Evolutionary conservation across 495 filamentous ascomycete species (phyloP).

Genomic region (Glonium stellatum): DNA sequence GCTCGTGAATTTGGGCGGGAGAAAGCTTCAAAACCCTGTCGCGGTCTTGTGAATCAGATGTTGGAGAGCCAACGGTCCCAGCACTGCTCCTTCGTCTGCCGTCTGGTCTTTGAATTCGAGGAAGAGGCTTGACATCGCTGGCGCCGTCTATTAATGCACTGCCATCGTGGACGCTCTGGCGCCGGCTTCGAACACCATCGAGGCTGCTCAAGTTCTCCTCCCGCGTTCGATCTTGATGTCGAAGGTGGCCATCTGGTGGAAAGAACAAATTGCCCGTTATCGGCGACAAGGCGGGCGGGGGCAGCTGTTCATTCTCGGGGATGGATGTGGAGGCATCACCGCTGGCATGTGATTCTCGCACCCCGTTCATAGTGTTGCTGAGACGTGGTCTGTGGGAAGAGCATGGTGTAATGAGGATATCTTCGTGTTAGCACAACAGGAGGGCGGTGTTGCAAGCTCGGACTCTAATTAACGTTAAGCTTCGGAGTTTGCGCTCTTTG

Average conservation of each 20-base stretch:
- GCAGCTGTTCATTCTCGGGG: slow-evolving; percentile 14
- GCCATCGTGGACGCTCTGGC: slow-evolving; percentile 16
- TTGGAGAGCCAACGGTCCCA: slow-evolving; percentile 5
- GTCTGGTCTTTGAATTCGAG: slow-evolving; percentile 20
- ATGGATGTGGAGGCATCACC: background rate
- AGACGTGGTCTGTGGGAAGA: background rate
- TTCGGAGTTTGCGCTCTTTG: too few species aligned
- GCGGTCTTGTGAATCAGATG: slow-evolving; percentile 3
- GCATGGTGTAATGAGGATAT: background rate
- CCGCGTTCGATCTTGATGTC: background rate
- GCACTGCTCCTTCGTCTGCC: slow-evolving; percentile 22
- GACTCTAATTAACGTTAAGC: background rate
- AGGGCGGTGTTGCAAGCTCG: background rate
- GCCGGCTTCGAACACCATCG: slow-evolving; percentile 1
- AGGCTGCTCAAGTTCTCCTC: background rate
- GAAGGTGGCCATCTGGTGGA: background rate
- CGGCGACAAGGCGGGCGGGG: slow-evolving; percentile 16
- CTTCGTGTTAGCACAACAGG: background rate
- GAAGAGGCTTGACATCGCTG: slow-evolving; percentile 3
- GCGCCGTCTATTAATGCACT: slow-evolving; percentile 15
- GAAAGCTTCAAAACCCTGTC: slow-evolving; percentile 47
- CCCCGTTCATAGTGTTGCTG: slow-evolving; percentile 1
- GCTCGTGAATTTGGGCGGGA: slow-evolving; percentile 48
- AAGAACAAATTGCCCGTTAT: slow-evolving; percentile 11
- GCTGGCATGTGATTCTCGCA: slow-evolving; percentile 1